Base-by-base conservation (phyloP, 2,329 filamentous ascomycete genomes). In the Hypoxylon sp. region DNA sequence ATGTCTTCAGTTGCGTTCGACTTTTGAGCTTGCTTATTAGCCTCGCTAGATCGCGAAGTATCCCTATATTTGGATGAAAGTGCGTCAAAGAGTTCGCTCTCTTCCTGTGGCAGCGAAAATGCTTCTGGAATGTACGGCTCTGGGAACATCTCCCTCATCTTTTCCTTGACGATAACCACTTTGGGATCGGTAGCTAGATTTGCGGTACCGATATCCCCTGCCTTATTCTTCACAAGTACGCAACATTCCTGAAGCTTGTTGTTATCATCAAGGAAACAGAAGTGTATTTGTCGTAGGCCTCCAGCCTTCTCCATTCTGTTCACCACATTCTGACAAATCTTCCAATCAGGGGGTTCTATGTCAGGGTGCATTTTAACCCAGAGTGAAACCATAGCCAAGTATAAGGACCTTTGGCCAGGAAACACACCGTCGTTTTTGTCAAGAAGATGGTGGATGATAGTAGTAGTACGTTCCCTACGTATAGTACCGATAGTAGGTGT, bases 321-420 rank as follows among this genome's bases (percentile, higher is more conserved):
- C 4, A 77, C 69, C 6, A 73, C 63, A 6, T 58, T 71, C 46
- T 75, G 72, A 23, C 69, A 74, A 2, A 69, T 63, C 50, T 74
- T 75, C 63, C 70, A 61, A 59, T 78, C 76, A 10, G 75, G 86
- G 23, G 80, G 78, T 3, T 79, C 74, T 43, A 84, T 77, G 34
- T 75, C 76, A 1, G 75, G 72, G 46, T 83, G 84, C 6, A 76
- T 75, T n/a, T 77, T 76, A 9, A 78, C 74, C 82, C 85, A 89
- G 6, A 83, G 75, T 9, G 79, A 78, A 13, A 81, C 78, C 3
- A 86, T 73, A 1, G 83, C 82, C 62, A 83, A 81, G 78, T 84
- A 86, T 3, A 88, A 75, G 2, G 83, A 78, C 43, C 82, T 80
- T 23, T 84, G 84, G 14, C 84, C 83, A 1, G 87, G 84, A 48